Base-by-base conservation (phyloP, 2,329 filamentous ascomycete genomes). In the Pseudogymnoascus sp. region DNA sequence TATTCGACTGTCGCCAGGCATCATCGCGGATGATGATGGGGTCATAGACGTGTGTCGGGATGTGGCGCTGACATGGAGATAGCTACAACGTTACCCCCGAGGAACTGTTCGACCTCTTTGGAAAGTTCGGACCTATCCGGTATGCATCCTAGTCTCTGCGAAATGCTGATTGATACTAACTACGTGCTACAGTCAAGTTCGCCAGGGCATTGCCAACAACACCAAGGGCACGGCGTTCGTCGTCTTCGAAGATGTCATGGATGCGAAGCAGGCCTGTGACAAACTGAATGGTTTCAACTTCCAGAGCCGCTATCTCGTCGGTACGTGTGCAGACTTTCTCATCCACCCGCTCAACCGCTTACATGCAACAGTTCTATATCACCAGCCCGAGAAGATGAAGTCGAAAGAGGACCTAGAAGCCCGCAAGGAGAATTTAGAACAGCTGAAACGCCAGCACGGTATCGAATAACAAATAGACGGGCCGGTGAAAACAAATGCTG, bases 241-340 rank as follows among this genome's bases (percentile, higher is more conserved):
- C 70, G 94, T 99, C 77, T 99, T 97, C 82, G 94, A 97, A 78
- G 94, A 99, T 83, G 93, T 97, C 69, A 89, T 94, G 84, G 94
- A 99, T 82, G 92, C 94, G 68, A 99, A 99, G 81, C 88, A 91
- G 78, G 94, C 94, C 73, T 97, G 94, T 82, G 94, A 99, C 81
- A 97, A 97, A 81, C 83, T 99, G 76, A 99, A 99, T 81, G 94
- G 94, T 74, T 99, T 96, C 86, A 99, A 99, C 81, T 99, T 99
- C 77, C 94, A 99, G 81, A 96, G 93, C 79, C 89, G 94, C 75
- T 99, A 99, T 78, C 90, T 99, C 70, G 94, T 99, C 72, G 91
- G 91, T 95, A 84, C 64, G 90, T 85, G 58, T 18, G 14, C 6
- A 39, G n/a, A 39, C 59, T 37, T 59, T 60, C 18, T 35, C 11